phyloP scores from a whole-genome alignment of 768 basidiomycete genomes.

The Boletus pseudo-olivaceus region DNA sequence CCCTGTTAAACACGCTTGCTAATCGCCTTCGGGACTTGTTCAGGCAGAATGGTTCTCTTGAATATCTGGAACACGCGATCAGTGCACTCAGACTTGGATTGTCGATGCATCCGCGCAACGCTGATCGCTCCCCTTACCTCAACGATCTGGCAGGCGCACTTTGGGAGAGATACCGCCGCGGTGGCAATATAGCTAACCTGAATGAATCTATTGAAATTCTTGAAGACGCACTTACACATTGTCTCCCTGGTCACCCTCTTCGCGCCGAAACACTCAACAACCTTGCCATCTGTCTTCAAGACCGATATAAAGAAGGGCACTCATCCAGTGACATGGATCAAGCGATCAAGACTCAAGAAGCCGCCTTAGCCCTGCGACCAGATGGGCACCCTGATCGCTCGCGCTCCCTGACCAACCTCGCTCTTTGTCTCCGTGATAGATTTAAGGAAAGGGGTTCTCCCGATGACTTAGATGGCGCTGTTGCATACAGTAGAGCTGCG shows the following conservation, averaged over 20 bases:
- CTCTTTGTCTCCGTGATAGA: not conserved
- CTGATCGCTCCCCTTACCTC: not conserved
- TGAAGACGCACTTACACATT: not conserved
- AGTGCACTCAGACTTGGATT: not conserved
- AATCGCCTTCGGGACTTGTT: not conserved
- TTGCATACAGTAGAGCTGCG: not conserved
- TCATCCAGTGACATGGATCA: not conserved
- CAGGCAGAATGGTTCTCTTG: not conserved
- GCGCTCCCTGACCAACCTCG: slow-evolving; percentile 2
- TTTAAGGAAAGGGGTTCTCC: not conserved
- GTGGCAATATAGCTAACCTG: slow-evolving; percentile 1
- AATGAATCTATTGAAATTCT: slow-evolving; percentile 3
- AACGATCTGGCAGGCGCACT: slow-evolving; percentile 8
- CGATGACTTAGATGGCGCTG: not conserved
- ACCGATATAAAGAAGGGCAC: not conserved
- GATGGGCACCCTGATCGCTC: not conserved
- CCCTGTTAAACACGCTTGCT: not conserved
- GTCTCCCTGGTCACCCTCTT: not conserved
- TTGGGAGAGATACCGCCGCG: not conserved
- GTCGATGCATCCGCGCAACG: not conserved
- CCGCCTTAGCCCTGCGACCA: slow-evolving; percentile 1
- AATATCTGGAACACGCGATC: not conserved
- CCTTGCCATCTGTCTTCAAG: slow-evolving; percentile 4
- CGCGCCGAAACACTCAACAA: slow-evolving; percentile 12
- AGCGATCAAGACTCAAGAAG: slow-evolving; percentile 6